Evolutionary conservation across 768 basidiomycete genomes (phyloP).

Genomic region (Panus rudis): DNA sequence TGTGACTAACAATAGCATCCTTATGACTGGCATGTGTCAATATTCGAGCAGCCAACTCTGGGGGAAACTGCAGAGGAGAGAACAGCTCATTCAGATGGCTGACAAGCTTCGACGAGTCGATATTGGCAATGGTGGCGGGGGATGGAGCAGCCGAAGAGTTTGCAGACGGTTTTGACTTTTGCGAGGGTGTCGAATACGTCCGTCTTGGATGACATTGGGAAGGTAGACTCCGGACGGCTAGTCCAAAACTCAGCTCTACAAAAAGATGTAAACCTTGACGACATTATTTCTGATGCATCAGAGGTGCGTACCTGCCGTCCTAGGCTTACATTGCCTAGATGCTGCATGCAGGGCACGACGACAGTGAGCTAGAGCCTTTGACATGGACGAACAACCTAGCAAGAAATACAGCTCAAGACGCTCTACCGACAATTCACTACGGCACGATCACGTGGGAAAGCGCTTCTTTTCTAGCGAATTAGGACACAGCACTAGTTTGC

Average conservation of each 20-base stretch:
- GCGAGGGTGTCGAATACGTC: slow-evolving; percentile 2
- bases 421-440: no score
- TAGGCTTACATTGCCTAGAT: not conserved
- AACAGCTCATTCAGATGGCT: slow-evolving; percentile 61
- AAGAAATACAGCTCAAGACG: slow-evolving; percentile 4
- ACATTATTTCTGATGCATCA: not conserved
- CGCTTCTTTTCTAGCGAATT: no score
- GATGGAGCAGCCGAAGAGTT: not conserved
- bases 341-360: slow-evolving; percentile 1
- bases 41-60: slow-evolving; percentile 62
- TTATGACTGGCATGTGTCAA: slow-evolving; percentile 76
- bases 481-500: no score
- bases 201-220: not conserved
- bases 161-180: not conserved
- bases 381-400: slow-evolving; percentile 7
- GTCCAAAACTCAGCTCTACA: no score
- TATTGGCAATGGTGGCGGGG: not conserved
- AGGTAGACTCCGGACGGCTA: no score
- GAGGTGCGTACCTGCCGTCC: slow-evolving; percentile 5
- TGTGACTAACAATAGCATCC: slow-evolving; percentile 59
- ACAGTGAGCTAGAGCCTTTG: slow-evolving; percentile 3
- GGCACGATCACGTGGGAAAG: no score
- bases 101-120: slow-evolving; percentile 22
- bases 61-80: slow-evolving; percentile 59
- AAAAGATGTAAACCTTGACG: no score